Evolutionary conservation across 352 stramenopile species (phyloP).

Genomic region (Plasmopara halstedii): DNA sequence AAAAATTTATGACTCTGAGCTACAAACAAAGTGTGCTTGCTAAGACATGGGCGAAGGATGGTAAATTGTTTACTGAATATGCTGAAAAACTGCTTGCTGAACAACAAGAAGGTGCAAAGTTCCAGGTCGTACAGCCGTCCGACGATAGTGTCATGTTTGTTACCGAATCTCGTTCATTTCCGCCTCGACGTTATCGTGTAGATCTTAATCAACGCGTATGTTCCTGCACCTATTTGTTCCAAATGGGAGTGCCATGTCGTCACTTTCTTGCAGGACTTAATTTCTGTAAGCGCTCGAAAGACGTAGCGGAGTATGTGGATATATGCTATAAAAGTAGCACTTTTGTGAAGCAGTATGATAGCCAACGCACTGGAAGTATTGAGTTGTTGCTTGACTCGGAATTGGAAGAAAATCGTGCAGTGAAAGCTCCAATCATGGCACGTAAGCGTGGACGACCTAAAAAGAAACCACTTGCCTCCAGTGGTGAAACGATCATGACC

Average conservation of each 20-base stretch:
- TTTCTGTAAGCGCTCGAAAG: slow-evolving; percentile 19
- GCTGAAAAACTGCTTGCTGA: slow-evolving; percentile 19
- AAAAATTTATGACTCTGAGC: slow-evolving; percentile 24
- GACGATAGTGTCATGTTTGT: slow-evolving; percentile 23
- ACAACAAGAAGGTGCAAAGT: slow-evolving; percentile 24
- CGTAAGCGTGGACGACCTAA: slow-evolving; percentile 29
- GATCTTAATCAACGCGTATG: slow-evolving; percentile 21
- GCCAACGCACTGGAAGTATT: slow-evolving; percentile 16
- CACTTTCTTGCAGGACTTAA: slow-evolving; percentile 23
- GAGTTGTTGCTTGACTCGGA: slow-evolving; percentile 27
- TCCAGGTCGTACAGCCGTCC: slow-evolving; percentile 28
- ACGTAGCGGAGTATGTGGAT: slow-evolving; percentile 14
- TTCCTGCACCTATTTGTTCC: slow-evolving; percentile 29
- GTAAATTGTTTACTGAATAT: slow-evolving; percentile 15
- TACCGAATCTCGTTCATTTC: slow-evolving; percentile 29
- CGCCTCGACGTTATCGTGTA: slow-evolving; percentile 26
- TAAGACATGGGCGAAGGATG: slow-evolving; percentile 20
- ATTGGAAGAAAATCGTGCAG: slow-evolving; percentile 19
- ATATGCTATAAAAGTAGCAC: slow-evolving; percentile 17
- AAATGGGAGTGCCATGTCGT: slow-evolving; percentile 26
- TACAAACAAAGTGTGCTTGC: slow-evolving; percentile 21
- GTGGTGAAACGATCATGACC: slow-evolving; percentile 5
- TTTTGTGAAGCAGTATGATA: slow-evolving; percentile 24
- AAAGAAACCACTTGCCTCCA: slow-evolving; percentile 10
- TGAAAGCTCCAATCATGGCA: slow-evolving; percentile 19